A percentile compares a stretch with the other conserved stretches of the same genome.
Conservation (phyloP, 805 yeast species). For the Wickerhamiella lipophila region DNA sequence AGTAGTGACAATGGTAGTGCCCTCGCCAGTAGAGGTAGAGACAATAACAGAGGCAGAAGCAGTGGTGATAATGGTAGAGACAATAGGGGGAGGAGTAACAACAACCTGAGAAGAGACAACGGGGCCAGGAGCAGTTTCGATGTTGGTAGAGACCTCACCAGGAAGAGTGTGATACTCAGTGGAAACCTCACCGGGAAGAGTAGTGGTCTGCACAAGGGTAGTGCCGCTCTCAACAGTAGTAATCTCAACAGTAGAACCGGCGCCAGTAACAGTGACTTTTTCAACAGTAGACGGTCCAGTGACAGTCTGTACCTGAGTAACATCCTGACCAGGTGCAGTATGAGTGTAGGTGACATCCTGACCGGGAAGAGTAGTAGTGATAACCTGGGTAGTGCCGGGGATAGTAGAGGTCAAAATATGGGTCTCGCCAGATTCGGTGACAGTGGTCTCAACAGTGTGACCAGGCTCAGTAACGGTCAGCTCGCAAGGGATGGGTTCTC, state of each 20-base stretch:
- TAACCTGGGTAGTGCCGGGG: slow-evolving; percentile 1
- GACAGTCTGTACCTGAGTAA: neutral
- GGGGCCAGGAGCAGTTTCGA: slow-evolving; percentile 1
- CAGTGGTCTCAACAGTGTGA: neutral
- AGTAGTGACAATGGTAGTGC: neutral
- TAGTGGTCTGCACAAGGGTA: neutral
- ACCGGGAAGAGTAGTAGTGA: slow-evolving; percentile 5
- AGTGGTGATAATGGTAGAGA: neutral
- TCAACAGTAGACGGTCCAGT: neutral
- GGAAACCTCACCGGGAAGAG: slow-evolving; percentile 7
- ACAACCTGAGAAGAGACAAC: neutral
- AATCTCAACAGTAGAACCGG: slow-evolving; percentile 8
- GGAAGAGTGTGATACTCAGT: neutral
- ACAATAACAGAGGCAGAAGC: neutral
- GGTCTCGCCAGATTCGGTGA: slow-evolving; percentile 5
- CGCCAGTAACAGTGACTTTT: neutral
- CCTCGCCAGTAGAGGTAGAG: slow-evolving; percentile 6
- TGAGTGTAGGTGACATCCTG: slow-evolving; percentile 5
- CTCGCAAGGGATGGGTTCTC: slow-evolving; percentile 1
- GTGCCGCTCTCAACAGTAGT: neutral
- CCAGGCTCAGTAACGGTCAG: neutral
- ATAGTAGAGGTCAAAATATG: slow-evolving; percentile 3
- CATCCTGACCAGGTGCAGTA: slow-evolving; percentile 5
- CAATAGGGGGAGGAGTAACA: neutral
- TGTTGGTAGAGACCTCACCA: neutral